These are phyloP conservation scores for Calonectria multiphialidica DNA, from an alignment of 2,329 filamentous ascomycete genomes.

Conservation along the genomic window DNA sequence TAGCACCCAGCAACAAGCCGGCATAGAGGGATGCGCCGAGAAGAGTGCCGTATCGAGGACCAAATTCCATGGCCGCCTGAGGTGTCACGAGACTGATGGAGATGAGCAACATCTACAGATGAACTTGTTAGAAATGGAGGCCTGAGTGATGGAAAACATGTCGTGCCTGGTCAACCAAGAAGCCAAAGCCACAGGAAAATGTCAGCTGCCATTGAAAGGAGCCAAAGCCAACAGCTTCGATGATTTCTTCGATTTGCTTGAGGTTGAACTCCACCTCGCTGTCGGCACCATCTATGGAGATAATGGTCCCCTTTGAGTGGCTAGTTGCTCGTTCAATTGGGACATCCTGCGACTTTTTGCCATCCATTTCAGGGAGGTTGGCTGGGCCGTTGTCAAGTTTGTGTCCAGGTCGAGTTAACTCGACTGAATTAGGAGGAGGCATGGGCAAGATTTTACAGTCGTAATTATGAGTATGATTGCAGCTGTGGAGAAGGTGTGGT, in stretches of 20 bases:
- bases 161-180: slow-evolving; percentile 35
- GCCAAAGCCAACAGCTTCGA: slow-evolving; percentile 35
- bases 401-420: neutral
- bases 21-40: slow-evolving; percentile 28
- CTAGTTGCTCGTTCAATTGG: slow-evolving; percentile 10
- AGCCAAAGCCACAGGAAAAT: slow-evolving; percentile 35
- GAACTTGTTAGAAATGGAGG: neutral
- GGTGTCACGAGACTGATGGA: slow-evolving; percentile 35
- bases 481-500: neutral
- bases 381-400: neutral
- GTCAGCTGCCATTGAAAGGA: slow-evolving; percentile 35
- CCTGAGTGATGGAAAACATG: neutral
- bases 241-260: slow-evolving; percentile 24
- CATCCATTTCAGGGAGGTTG: neutral
- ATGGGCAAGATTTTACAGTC: neutral
- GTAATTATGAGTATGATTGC: neutral
- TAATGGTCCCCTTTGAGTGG: slow-evolving; percentile 21
- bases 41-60: slow-evolving; percentile 29
- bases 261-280: slow-evolving; percentile 20
- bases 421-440: neutral
- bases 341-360: neutral
- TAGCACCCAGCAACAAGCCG: slow-evolving; percentile 28
- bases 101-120: slow-evolving; percentile 32
- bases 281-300: neutral
- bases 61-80: slow-evolving; percentile 36